Conservation (phyloP, 345 rosid genomes). For the Eucalyptus curtisii region DNA sequence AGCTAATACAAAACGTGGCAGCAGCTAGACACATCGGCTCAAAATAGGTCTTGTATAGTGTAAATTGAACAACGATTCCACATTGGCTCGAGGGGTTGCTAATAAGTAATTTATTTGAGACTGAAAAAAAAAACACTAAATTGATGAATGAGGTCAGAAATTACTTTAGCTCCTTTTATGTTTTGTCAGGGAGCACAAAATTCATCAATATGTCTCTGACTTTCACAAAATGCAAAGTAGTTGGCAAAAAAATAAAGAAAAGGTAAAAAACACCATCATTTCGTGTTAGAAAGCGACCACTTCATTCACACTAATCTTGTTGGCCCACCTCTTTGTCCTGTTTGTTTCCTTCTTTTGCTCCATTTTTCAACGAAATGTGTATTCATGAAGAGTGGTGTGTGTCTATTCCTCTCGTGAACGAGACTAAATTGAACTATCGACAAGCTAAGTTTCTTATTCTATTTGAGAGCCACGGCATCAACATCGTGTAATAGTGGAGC, state of each 20-base stretch:
- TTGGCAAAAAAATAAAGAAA: neutral
- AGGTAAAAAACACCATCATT: neutral
- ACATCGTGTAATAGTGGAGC: neutral
- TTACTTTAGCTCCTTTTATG: neutral
- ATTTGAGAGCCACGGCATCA: neutral
- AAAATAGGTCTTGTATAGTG: neutral
- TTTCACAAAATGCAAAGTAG: neutral
- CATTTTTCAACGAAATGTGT: neutral
- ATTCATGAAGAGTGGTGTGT: neutral
- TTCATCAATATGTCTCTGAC: neutral
- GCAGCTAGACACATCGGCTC: neutral
- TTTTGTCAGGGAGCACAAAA: neutral
- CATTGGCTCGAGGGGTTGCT: neutral
- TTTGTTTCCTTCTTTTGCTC: neutral
- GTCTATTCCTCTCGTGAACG: neutral
- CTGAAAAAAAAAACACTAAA: neutral
- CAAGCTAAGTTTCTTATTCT: neutral
- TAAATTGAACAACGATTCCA: neutral
- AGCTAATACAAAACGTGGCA: neutral
- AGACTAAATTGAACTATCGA: neutral
- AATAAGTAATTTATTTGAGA: neutral
- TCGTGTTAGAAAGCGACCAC: neutral
- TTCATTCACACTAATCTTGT: neutral
- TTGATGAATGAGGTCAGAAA: neutral
- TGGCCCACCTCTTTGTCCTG: neutral